Evolutionary conservation across 2,329 filamentous ascomycete species (phyloP).

Genomic region (Remersonia thermophila): DNA sequence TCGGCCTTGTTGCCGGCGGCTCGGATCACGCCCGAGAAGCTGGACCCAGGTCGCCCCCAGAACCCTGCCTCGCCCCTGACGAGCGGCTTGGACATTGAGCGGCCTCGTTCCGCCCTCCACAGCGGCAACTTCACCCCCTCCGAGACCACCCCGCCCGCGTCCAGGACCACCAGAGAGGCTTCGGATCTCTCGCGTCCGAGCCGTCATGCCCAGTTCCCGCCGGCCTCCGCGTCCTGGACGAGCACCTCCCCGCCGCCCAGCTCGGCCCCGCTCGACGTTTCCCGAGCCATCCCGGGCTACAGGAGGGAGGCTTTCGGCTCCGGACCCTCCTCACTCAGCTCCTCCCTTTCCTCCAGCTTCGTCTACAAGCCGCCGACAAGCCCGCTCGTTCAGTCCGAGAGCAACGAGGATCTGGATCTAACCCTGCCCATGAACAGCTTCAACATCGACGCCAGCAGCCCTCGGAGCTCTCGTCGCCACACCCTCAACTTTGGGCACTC

Average conservation of each 20-base stretch:
- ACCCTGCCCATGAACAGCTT: slow-evolving; percentile 40
- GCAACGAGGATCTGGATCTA: slow-evolving; percentile 64
- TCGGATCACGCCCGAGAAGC: slow-evolving; percentile 36
- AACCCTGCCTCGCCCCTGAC: slow-evolving; percentile 32
- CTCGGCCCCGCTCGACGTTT: slow-evolving; percentile 35
- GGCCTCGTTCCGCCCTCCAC: slow-evolving; percentile 66
- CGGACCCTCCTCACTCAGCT: slow-evolving; percentile 50
- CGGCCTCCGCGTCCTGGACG: slow-evolving; percentile 31
- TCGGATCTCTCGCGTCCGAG: not conserved
- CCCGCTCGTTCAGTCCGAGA: slow-evolving; percentile 78
- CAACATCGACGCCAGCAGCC: slow-evolving; percentile 31
- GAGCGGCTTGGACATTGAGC: slow-evolving; percentile 56
- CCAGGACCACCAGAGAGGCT: slow-evolving; percentile 12
- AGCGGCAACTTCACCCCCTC: slow-evolving; percentile 50
- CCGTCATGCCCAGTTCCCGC: slow-evolving; percentile 7
- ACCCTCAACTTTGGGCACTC: slow-evolving; percentile 55
- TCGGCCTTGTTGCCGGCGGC: slow-evolving; percentile 33
- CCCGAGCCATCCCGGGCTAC: slow-evolving; percentile 22
- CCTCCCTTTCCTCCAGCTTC: slow-evolving; percentile 67
- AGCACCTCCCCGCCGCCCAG: slow-evolving; percentile 44
- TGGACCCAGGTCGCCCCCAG: slow-evolving; percentile 20
- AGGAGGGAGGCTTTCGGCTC: slow-evolving; percentile 25
- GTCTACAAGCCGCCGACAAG: slow-evolving; percentile 81
- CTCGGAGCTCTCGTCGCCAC: slow-evolving; percentile 45
- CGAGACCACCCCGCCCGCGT: slow-evolving; percentile 21